These are phyloP conservation scores for Alnus rubra DNA, from an alignment of 306 rosid species.

Conservation along the genomic window DNA sequence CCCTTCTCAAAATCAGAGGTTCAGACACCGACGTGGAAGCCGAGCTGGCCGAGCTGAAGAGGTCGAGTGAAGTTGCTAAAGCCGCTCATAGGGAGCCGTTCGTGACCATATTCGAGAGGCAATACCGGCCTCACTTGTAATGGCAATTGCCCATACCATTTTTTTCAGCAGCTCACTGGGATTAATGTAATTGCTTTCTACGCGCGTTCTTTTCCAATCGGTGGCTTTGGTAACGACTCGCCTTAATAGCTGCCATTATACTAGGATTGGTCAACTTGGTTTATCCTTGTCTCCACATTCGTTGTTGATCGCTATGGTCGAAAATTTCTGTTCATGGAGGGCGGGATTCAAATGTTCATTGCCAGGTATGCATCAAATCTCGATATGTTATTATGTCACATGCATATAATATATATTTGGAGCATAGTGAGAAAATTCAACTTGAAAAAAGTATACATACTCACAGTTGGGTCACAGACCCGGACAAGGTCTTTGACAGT, in stretches of 20 bases:
- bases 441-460: no score
- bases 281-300: constrained; percentile 45
- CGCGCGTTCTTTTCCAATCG: constrained; percentile 64
- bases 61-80: constrained; percentile 31
- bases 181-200: constrained; percentile 72
- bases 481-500: no score
- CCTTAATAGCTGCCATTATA: constrained; percentile 58
- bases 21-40: constrained; percentile 40
- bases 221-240: constrained; percentile 58
- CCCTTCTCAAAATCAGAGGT: constrained; percentile 53
- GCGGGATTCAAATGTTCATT: constrained; percentile 65
- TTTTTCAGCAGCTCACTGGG: constrained; percentile 65
- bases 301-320: constrained; percentile 71
- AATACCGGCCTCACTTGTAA: constrained; percentile 66
- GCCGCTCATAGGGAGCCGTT: constrained; percentile 45
- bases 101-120: constrained; percentile 44
- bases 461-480: no score
- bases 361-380: constrained; percentile 37
- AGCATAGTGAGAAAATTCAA: no score
- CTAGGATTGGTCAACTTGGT: constrained; percentile 54
- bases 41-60: constrained; percentile 45
- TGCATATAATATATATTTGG: no score
- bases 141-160: constrained; percentile 51
- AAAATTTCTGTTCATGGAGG: constrained; percentile 55
- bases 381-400: background rate